Base-by-base conservation (phyloP, 371 early-diverging fungal genomes). In the Sporodiniella umbellata region DNA sequence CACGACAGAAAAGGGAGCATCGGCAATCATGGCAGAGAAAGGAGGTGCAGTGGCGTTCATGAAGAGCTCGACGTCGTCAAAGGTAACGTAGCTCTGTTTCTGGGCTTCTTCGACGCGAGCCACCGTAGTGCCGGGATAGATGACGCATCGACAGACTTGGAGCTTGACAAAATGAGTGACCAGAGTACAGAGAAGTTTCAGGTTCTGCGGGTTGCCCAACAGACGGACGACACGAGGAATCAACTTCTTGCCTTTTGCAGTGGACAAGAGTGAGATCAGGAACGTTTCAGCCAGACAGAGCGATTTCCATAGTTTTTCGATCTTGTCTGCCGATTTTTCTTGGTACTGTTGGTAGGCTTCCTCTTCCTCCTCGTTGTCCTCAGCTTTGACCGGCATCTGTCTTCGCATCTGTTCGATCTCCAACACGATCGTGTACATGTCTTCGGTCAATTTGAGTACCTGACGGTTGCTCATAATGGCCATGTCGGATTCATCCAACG, bases 191-290 rank as follows among this genome's bases (percentile, higher is more conserved):
- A 94, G 68, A 46, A 93, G 54, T 2, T 79, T 78, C 61, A 94
- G 54, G 22, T 78, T 83, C 68, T 93, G 92, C 42, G 94, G 92
- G 2, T 83, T 81, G 30, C 74, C 68, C 51, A 92, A 67, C 52
- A 87, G 87, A 38, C 90, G 83, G 21, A 89, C 75, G 21, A 90
- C 78, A n/a, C 98, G 88, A 19, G 93, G 88, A 25, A 94, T 72
- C 17, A 92, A 68, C 48, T 87, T 85, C 56, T 90, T 91, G 35
- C 96, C 96, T 71, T 96, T 97, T 37, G 83, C 65, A 42, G 83
- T 81, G 8, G 88, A 83, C 56, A 91, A 71, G 38, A 89, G 67
- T 2, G 83, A 75, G 14, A 85, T 79, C 52, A 88, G 42, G 30
- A 67, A 56, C 11, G 48, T 22, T 8, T 35, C 48, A 19, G 59